These are phyloP conservation scores for Apium graveolens DNA, from an alignment of 129 eudicot genomes.

Conservation along the genomic window DNA sequence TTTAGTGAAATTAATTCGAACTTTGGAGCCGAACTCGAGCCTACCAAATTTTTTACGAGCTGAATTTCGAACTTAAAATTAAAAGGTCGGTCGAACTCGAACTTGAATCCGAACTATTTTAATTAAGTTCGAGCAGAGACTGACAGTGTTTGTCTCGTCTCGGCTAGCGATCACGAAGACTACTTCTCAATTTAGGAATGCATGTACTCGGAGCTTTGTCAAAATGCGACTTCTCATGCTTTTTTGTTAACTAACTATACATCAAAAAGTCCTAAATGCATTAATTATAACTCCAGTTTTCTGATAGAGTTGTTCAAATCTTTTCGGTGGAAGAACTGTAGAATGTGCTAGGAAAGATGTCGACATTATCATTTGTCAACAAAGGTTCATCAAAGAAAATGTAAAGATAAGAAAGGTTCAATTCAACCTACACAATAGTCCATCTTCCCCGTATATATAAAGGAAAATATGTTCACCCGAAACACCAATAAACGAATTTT, in stretches of 20 bases:
- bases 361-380: background rate
- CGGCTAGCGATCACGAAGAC: too few species aligned
- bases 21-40: too few species aligned
- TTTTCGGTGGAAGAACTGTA: background rate
- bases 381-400: background rate
- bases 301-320: background rate
- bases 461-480: too few species aligned
- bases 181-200: background rate
- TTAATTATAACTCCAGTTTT: background rate
- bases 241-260: too few species aligned
- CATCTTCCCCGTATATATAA: background rate
- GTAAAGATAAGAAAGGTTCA: background rate
- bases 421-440: background rate
- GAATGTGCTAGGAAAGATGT: background rate
- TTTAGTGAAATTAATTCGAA: too few species aligned
- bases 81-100: too few species aligned
- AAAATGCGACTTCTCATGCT: background rate
- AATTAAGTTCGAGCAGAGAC: too few species aligned
- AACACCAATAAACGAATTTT: too few species aligned
- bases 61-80: too few species aligned
- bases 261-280: background rate
- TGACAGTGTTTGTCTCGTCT: too few species aligned
- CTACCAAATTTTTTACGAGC: too few species aligned
- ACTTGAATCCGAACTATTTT: too few species aligned
- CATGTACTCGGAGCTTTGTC: background rate